Percentiles rank a stretch among this genome's conserved stretches.
phyloP scores from a whole-genome alignment of 257 asterid genomes.

The Lycium barbarum region DNA sequence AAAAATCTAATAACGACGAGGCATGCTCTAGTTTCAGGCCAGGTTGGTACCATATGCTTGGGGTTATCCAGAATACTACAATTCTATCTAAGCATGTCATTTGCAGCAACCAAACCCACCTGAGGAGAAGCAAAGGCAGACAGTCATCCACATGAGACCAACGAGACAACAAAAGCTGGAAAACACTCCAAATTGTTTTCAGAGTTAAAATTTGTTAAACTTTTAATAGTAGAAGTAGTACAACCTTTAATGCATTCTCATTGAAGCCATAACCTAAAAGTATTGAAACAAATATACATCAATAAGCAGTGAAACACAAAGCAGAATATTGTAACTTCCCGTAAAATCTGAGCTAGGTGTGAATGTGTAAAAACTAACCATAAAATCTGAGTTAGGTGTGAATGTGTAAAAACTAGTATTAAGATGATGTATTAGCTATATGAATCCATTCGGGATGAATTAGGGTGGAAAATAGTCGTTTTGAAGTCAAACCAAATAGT shows the following conservation, averaged over 20 bases:
- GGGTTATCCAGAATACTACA: conserved; percentile 51
- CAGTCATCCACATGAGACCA: not conserved
- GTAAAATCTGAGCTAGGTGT: too few species aligned
- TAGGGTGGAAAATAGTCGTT: too few species aligned
- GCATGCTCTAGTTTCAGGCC: conserved; percentile 83
- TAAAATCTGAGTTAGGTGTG: too few species aligned
- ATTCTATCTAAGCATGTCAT: conserved; percentile 52
- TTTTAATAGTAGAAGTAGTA: not conserved
- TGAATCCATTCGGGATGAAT: too few species aligned
- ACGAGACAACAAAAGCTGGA: not conserved
- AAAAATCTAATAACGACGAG: conserved; percentile 72
- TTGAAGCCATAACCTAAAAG: conserved; percentile 73
- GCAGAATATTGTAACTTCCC: not conserved
- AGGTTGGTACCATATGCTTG: conserved; percentile 73
- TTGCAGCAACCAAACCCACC: conserved; percentile 80
- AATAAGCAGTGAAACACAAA: not conserved
- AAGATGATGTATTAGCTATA: too few species aligned
- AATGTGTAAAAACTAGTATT: too few species aligned
- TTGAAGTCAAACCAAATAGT: too few species aligned
- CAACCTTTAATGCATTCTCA: conserved; percentile 80
- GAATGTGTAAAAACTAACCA: too few species aligned
- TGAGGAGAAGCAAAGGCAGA: conserved; percentile 18
- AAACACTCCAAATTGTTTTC: conserved; percentile 29
- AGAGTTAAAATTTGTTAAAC: not conserved
- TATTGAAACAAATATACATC: not conserved